Evolutionary conservation across 371 early-diverging fungal species (phyloP).

Genomic region (Gilbertella persicaria): DNA sequence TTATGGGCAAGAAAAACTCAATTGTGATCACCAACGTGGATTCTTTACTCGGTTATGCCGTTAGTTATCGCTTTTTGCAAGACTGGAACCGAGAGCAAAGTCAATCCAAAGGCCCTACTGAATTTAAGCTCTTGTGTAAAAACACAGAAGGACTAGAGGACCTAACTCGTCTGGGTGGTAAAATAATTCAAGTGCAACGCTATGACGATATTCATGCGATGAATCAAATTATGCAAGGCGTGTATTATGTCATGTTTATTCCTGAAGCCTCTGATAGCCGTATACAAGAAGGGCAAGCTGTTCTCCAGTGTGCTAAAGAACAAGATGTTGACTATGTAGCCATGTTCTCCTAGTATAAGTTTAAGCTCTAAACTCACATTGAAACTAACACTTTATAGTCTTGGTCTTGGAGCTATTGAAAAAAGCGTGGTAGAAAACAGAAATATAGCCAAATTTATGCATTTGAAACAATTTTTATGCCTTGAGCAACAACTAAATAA

Average conservation of each 20-base stretch:
- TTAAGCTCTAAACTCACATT: too few relatives aligned
- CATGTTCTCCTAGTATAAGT: conserved; percentile 20
- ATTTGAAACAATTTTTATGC: neutral
- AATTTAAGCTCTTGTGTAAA: conserved; percentile 20
- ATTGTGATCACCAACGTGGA: conserved; percentile 22
- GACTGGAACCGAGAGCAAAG: conserved; percentile 9
- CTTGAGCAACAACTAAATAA: conserved; percentile 6
- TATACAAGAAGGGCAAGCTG: conserved; percentile 3
- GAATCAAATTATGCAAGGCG: conserved; percentile 1
- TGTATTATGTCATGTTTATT: conserved; percentile 13
- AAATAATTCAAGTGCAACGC: conserved; percentile 13
- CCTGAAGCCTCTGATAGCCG: conserved; percentile 15
- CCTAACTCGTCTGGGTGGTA: conserved; percentile 18
- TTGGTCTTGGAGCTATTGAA: conserved; percentile 3
- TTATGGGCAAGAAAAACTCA: neutral
- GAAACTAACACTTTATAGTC: too few relatives aligned
- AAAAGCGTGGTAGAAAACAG: neutral
- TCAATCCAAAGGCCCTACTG: neutral
- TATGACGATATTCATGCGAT: conserved; percentile 10
- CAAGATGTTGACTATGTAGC: conserved; percentile 19
- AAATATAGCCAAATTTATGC: neutral
- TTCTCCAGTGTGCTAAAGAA: conserved; percentile 14
- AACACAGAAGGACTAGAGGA: conserved; percentile 17
- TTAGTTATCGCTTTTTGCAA: conserved; percentile 19
- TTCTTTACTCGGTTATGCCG: conserved; percentile 26